A percentile compares a stretch with the other conserved stretches of the same genome.
phyloP scores from a whole-genome alignment of 202 grass and related monocot genomes.

The Schoenoplectus tabernaemontani region DNA sequence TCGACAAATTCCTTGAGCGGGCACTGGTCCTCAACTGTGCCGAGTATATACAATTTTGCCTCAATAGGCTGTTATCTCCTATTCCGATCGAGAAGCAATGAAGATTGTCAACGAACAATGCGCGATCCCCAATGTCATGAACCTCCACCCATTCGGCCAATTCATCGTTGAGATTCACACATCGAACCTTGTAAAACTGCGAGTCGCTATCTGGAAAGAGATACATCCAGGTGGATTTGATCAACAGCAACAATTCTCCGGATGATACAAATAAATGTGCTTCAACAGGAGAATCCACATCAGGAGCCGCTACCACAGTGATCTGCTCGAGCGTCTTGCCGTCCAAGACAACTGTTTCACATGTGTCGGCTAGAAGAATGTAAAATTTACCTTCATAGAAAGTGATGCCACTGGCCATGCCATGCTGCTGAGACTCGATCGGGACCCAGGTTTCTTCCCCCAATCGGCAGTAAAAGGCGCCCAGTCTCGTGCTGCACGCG shows the following conservation, averaged over 20 bases:
- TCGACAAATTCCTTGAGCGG: background rate
- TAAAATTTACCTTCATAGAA: conserved; percentile 45
- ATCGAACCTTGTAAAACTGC: conserved; percentile 39
- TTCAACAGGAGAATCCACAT: conserved; percentile 26
- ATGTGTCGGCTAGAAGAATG: conserved; percentile 45
- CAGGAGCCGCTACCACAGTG: conserved; percentile 22
- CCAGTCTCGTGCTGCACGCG: conserved; percentile 33
- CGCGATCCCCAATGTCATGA: conserved; percentile 36
- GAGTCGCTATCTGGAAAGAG: conserved; percentile 39
- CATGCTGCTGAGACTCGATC: conserved; percentile 25
- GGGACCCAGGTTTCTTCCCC: conserved; percentile 28
- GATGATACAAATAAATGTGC: conserved; percentile 36
- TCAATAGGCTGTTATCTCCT: conserved; percentile 24
- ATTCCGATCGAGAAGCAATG: conserved; percentile 41
- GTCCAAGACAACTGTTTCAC: conserved; percentile 44
- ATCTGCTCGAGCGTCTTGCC: conserved; percentile 12
- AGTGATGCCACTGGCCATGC: conserved; percentile 43
- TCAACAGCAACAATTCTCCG: conserved; percentile 53
- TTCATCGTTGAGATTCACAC: conserved; percentile 15
- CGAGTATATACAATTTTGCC: conserved; percentile 44
- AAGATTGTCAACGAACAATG: conserved; percentile 42
- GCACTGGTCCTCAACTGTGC: background rate
- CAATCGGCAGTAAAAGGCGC: conserved; percentile 34
- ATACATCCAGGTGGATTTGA: conserved; percentile 55
- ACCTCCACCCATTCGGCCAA: conserved; percentile 35